These are phyloP conservation scores for Monosporascus cannonballus DNA, from an alignment of 2,329 filamentous ascomycete genomes.

Conservation along the genomic window DNA sequence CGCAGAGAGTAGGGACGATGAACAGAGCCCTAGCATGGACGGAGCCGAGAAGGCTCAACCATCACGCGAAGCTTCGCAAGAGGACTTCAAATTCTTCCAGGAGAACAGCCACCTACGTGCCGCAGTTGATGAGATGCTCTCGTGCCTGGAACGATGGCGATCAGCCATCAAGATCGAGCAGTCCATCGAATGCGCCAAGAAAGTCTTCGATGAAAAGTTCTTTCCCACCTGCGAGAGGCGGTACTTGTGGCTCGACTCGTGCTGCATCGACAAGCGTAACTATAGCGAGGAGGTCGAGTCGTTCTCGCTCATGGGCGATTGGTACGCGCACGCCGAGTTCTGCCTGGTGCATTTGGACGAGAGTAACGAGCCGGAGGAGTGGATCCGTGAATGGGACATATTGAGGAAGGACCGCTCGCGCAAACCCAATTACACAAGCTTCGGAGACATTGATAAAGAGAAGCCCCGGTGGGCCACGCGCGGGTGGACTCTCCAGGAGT, in stretches of 20 bases:
- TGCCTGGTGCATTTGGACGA: conserved; percentile 24
- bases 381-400: conserved; percentile 14
- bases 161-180: conserved; percentile 23
- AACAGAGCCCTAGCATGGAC: no score
- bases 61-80: no score
- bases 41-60: no score
- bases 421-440: conserved; percentile 13
- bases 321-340: conserved; percentile 26
- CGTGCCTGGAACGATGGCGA: no score
- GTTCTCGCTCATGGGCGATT: conserved; percentile 19
- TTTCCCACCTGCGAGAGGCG: conserved; percentile 19
- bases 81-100: no score
- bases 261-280: conserved; percentile 27
- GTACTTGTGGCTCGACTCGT: conserved; percentile 28
- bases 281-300: conserved; percentile 23
- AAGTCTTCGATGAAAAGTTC: conserved; percentile 20
- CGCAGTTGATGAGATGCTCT: no score
- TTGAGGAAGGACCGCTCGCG: conserved; percentile 6
- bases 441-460: conserved; percentile 9
- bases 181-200: conserved; percentile 16
- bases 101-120: no score
- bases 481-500: conserved; percentile 28
- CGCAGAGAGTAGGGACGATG: no score
- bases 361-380: conserved; percentile 13
- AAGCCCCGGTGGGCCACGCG: conserved; percentile 22